Conservation (phyloP, 305 asterid genomes). For the Caryopteris hybrid region DNA sequence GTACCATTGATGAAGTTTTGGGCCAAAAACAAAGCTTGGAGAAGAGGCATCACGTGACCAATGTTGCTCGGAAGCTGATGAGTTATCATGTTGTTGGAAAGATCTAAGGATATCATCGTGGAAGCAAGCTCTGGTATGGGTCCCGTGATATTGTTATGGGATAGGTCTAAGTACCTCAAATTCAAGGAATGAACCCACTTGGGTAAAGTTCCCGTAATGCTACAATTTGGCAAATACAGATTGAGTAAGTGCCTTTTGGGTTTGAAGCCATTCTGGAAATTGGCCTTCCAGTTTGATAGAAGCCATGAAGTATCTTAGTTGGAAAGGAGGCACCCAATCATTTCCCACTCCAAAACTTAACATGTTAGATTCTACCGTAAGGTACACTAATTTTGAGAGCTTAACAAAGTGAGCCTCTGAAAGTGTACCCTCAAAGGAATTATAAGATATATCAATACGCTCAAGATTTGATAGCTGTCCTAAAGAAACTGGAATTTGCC, state of each 20-base stretch:
- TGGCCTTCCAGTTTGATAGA: constrained; percentile 7
- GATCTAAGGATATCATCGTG: too few species aligned
- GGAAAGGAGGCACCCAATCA: constrained; percentile 17
- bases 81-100: too few species aligned
- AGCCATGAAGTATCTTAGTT: background rate
- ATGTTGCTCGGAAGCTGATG: too few species aligned
- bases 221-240: background rate
- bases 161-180: background rate
- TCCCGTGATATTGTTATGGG: too few species aligned
- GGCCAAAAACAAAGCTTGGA: too few species aligned
- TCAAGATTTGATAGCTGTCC: background rate
- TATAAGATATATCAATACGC: background rate
- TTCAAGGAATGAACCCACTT: background rate
- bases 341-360: background rate
- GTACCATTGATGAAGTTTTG: too few species aligned
- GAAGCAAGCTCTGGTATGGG: too few species aligned
- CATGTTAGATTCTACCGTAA: background rate
- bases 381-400: background rate
- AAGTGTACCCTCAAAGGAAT: background rate
- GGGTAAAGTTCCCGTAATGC: background rate
- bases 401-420: constrained; percentile 11
- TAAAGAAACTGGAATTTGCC: background rate
- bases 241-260: background rate
- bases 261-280: constrained; percentile 13
- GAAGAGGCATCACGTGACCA: too few species aligned